Evolutionary conservation across 2,329 filamentous ascomycete species (phyloP).

Genomic region (Epicoccum sorghinum): DNA sequence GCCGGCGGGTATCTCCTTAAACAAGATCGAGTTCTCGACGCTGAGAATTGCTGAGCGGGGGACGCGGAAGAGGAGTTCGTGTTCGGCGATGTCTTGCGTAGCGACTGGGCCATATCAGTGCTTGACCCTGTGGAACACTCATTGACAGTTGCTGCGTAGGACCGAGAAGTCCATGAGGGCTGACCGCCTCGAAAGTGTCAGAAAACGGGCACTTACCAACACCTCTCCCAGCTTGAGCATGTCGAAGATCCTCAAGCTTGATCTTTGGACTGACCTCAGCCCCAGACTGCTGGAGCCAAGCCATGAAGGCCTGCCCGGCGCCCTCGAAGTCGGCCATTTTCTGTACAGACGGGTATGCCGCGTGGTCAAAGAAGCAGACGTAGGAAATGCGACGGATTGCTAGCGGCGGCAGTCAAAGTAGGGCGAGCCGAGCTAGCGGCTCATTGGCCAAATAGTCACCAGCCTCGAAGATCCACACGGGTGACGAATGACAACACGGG

Average conservation of each 20-base stretch:
- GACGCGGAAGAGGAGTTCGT: constrained; percentile 81
- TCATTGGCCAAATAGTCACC: constrained; percentile 23
- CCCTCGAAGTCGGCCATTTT: constrained; percentile 46
- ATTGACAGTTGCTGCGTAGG: too few relatives aligned
- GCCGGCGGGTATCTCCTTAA: constrained; percentile 54
- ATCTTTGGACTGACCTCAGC: constrained; percentile 65
- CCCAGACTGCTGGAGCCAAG: constrained; percentile 62
- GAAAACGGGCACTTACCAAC: constrained; percentile 59
- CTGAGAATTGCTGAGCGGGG: constrained; percentile 75
- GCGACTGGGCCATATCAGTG: constrained; percentile 64
- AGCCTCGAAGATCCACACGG: background rate
- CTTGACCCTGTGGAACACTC: background rate
- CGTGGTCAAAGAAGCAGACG: constrained; percentile 17
- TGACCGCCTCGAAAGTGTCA: background rate
- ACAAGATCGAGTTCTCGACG: constrained; percentile 72
- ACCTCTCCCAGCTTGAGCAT: constrained; percentile 64
- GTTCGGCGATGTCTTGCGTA: constrained; percentile 69
- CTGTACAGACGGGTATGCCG: background rate
- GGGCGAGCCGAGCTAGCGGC: constrained; percentile 28
- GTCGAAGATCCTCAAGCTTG: constrained; percentile 62
- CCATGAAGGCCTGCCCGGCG: constrained; percentile 59
- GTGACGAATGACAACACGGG: background rate
- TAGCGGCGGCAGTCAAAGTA: constrained; percentile 19
- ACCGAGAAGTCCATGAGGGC: background rate
- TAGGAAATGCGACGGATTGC: constrained; percentile 27